These are phyloP conservation scores for Agrocybe chaxingu DNA, from an alignment of 768 basidiomycete species.

Conservation along the genomic window DNA sequence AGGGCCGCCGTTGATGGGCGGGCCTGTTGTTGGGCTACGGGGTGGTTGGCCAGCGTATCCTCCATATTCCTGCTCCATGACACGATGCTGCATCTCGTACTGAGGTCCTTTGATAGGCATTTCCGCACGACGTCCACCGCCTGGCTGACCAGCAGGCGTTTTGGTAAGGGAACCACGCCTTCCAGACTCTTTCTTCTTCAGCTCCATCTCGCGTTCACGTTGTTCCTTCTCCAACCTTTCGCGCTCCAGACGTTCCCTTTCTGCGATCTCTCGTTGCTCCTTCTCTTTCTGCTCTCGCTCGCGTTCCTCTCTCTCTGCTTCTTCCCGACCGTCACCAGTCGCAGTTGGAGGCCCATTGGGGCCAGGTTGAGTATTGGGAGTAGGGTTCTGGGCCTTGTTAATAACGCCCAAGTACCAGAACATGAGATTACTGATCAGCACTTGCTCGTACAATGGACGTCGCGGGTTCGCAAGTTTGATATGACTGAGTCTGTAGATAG, in stretches of 20 bases:
- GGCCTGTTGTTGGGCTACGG: slow-evolving; percentile 21
- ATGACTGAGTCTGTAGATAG: slow-evolving; percentile 95
- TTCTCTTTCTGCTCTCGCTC: slow-evolving; percentile 33
- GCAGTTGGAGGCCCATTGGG: slow-evolving; percentile 21
- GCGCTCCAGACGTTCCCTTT: slow-evolving; percentile 37
- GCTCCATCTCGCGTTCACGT: slow-evolving; percentile 48
- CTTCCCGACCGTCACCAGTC: slow-evolving; percentile 27
- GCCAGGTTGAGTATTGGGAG: slow-evolving; percentile 25
- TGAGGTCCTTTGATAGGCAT: slow-evolving; percentile 86
- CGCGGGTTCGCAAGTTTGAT: slow-evolving; percentile 98
- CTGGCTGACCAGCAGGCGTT: slow-evolving; percentile 40
- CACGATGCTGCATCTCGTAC: slow-evolving; percentile 92
- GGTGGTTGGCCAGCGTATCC: slow-evolving; percentile 38
- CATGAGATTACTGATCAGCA: slow-evolving; percentile 89
- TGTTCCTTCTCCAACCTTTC: slow-evolving; percentile 41
- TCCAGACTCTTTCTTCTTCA: slow-evolving; percentile 53
- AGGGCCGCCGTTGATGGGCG: slow-evolving; percentile 16
- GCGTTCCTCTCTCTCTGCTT: slow-evolving; percentile 33
- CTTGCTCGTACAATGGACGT: slow-evolving; percentile 95
- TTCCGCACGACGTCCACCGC: slow-evolving; percentile 68
- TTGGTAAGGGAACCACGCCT: slow-evolving; percentile 68
- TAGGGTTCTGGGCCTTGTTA: slow-evolving; percentile 75
- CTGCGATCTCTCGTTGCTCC: slow-evolving; percentile 41
- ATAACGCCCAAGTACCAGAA: slow-evolving; percentile 99
- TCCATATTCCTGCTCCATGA: slow-evolving; percentile 86